Evolutionary conservation across 2,329 filamentous ascomycete genomes (phyloP), one percentile per base, ranked within the genome.

Genomic region (Incumbomyces delicatus): DNA sequence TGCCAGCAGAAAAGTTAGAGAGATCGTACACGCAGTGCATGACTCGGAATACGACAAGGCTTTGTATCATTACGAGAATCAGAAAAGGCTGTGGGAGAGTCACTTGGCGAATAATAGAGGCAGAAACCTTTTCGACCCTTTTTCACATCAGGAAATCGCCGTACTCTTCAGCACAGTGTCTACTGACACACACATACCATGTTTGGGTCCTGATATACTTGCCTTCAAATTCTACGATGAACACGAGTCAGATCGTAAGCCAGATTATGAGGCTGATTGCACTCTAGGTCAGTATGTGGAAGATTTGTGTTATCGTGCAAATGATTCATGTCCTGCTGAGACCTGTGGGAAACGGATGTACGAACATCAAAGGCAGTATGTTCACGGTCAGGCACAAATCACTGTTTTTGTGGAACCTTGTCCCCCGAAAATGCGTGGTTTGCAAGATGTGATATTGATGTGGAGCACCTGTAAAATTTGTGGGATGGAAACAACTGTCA

Each of bases 11-110:
- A 87, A 94, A 60, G 86, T 95, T 29, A 88, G 89, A 69, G 90
- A 96, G 58, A 87, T 96, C 41, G 69, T 98, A 6, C 88, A 92
- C 61, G 92, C 92, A 17, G 89, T 95, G 11, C 89, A 96, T 63
- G 87, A 95, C 61, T 89, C 89, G 1, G 92, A 98, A 63, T 95
- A 96, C 58, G 89, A 98, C 62, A 94, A 92, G 65, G 89, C 90
- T 1, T 69, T 94, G 30, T 87, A 95, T 65, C 88, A 89, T 57
- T 98, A 96, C 61, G 80, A 88, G 62, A 95, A 87, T 0, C 90
- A 96, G 61, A 95, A 88, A 47, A 80, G 87, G 27, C 89, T 95
- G 57, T 98, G 92, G 92, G 92, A 98, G 61, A 86, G 87, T 22
- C 95, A 95, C 58, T 83, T 95, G 17, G 81, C 90, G 42, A 87